Conservation (phyloP, 768 basidiomycete genomes). For the Leucocoprinus birnbaumii region DNA sequence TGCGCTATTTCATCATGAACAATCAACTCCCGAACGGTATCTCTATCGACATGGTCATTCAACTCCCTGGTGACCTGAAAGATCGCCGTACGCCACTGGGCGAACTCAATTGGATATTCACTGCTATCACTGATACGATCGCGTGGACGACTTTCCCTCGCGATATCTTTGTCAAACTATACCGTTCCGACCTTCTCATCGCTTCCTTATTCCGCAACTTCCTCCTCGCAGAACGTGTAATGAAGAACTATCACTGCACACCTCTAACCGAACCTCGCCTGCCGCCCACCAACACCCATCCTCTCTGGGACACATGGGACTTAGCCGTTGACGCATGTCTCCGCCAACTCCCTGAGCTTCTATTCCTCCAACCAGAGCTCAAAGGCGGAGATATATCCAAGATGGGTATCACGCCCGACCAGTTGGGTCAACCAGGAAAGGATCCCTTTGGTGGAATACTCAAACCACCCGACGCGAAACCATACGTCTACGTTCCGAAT, state of each 20-base stretch:
- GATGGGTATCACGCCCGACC: constrained; percentile 35
- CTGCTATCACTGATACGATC: constrained; percentile 97
- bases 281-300: constrained; percentile 95
- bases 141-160: constrained; percentile 97
- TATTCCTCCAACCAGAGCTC: constrained; percentile 25
- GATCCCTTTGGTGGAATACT: constrained; percentile 21
- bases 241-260: constrained; percentile 97
- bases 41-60: constrained; percentile 87
- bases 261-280: constrained; percentile 91
- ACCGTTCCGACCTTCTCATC: constrained; percentile 92
- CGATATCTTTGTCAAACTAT: constrained; percentile 90
- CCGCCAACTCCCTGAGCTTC: constrained; percentile 85
- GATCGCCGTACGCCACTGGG: constrained; percentile 95
- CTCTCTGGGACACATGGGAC: constrained; percentile 97
- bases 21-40: constrained; percentile 81
- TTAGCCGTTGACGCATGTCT: constrained; percentile 93
- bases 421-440: constrained; percentile 30
- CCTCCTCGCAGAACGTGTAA: constrained; percentile 93
- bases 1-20: constrained; percentile 91
- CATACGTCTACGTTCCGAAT: constrained; percentile 79
- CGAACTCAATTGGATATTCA: constrained; percentile 99
- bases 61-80: constrained; percentile 94
- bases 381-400: constrained; percentile 17
- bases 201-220: constrained; percentile 97
- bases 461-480: constrained; percentile 34